phyloP scores from a whole-genome alignment of 2,329 filamentous ascomycete genomes.

The Nothophoma quercina region DNA sequence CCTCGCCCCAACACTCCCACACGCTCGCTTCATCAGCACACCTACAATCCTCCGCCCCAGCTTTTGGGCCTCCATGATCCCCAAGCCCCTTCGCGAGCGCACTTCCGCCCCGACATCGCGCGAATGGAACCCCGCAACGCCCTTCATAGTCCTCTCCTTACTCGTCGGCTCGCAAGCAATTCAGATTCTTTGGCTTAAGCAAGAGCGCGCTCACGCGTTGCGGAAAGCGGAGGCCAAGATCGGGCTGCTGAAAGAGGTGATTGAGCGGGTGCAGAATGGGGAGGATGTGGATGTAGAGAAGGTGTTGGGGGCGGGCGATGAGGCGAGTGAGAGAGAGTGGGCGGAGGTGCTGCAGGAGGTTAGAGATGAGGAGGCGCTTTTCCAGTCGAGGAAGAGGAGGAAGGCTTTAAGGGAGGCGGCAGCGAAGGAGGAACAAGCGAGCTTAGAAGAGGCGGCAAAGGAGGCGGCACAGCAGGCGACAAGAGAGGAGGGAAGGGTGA shows the following conservation, averaged over 20 bases:
- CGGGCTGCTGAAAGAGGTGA: conserved; percentile 75
- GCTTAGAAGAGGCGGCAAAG: conserved; percentile 8
- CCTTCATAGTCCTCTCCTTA: conserved; percentile 72
- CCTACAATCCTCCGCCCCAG: conserved; percentile 48
- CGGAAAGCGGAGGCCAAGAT: conserved; percentile 83
- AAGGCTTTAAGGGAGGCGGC: conserved; percentile 34
- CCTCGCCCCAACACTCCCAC: conserved; percentile 23
- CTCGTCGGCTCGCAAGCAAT: conserved; percentile 96
- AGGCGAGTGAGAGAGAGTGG: conserved; percentile 82
- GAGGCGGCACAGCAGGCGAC: no score
- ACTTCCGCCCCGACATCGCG: conserved; percentile 26
- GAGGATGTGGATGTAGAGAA: conserved; percentile 74
- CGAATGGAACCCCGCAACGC: conserved; percentile 65
- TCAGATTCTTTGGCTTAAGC: conserved; percentile 83
- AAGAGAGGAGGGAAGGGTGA: conserved; percentile 8
- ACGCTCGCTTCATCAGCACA: conserved; percentile 35
- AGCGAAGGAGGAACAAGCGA: conserved; percentile 21
- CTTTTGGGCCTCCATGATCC: conserved; percentile 51
- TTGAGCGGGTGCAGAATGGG: conserved; percentile 54
- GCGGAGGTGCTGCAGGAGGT: conserved; percentile 77
- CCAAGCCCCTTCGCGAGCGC: conserved; percentile 35
- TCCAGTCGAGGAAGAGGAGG: conserved; percentile 53
- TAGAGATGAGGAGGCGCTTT: conserved; percentile 67
- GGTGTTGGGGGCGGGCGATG: conserved; percentile 78
- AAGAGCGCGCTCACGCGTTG: conserved; percentile 74